Evolutionary conservation across 139 green algal genomes (phyloP).

Genomic region (Coelastrella sp.): DNA sequence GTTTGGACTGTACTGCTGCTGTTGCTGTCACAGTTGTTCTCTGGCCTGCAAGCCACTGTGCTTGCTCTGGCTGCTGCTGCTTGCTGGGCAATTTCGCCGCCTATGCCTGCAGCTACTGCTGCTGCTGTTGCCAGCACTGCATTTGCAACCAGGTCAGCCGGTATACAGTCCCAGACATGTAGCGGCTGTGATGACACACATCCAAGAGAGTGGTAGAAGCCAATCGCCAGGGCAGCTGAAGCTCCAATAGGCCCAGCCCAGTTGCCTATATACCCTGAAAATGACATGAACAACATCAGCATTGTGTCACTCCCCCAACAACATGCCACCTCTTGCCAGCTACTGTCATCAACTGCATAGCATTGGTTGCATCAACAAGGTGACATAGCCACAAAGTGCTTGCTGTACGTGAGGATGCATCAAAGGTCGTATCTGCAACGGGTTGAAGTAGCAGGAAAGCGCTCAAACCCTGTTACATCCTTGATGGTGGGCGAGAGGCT

Average conservation of each 20-base stretch:
- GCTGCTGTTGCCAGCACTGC: slow-evolving; percentile 62
- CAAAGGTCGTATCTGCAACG: too few species aligned
- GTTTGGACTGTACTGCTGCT: neutral
- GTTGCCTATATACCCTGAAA: slow-evolving; percentile 54
- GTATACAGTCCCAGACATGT: slow-evolving; percentile 66
- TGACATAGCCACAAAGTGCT: too few species aligned
- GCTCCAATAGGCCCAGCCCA: slow-evolving; percentile 34
- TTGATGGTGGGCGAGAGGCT: too few species aligned
- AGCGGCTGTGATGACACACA: slow-evolving; percentile 38
- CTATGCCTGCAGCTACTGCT: slow-evolving; percentile 13
- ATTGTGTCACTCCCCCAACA: too few species aligned
- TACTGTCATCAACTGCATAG: too few species aligned
- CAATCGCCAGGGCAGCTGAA: slow-evolving; percentile 57
- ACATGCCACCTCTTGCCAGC: too few species aligned
- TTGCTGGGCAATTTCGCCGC: neutral
- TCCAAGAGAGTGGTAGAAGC: slow-evolving; percentile 55
- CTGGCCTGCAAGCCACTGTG: neutral
- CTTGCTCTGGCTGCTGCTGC: neutral
- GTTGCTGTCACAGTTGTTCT: neutral
- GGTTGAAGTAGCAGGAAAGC: too few species aligned
- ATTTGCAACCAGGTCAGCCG: slow-evolving; percentile 65
- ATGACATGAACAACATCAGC: too few species aligned
- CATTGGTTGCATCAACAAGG: too few species aligned
- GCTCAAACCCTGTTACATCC: too few species aligned
- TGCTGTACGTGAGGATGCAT: too few species aligned